Conservation (phyloP, 805 yeast species). For the Candida nanaspora region DNA sequence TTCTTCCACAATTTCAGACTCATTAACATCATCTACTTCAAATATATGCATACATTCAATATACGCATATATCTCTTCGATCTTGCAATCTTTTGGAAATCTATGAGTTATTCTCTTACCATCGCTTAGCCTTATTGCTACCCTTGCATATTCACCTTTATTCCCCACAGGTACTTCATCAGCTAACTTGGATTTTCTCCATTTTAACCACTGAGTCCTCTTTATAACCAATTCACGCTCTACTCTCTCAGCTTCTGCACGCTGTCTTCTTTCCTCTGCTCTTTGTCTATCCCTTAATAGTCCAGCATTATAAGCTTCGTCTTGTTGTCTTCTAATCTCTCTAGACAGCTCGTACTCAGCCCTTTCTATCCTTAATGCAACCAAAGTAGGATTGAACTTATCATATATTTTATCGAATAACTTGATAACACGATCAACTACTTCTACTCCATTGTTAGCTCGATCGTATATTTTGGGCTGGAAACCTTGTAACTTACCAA, state of each 20-base stretch:
- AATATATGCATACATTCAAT: conserved; percentile 42
- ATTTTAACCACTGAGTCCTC: conserved; percentile 36
- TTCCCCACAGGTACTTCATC: conserved; percentile 9
- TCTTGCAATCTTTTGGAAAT: conserved; percentile 35
- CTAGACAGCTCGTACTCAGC: conserved; percentile 53
- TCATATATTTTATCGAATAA: conserved; percentile 32
- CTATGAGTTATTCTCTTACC: conserved; percentile 53
- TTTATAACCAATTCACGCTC: no score
- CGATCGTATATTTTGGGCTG: conserved; percentile 31
- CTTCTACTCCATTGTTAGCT: conserved; percentile 6
- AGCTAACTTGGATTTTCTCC: conserved; percentile 31
- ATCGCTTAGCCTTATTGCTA: conserved; percentile 60
- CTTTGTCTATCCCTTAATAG: conserved; percentile 59
- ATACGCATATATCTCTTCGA: conserved; percentile 65
- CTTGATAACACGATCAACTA: conserved; percentile 24
- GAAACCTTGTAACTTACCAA: conserved; percentile 58
- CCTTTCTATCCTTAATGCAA: conserved; percentile 53
- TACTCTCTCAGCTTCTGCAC: conserved; percentile 13
- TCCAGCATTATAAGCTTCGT: conserved; percentile 66
- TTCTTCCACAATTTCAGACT: conserved; percentile 5
- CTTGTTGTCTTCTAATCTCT: conserved; percentile 62
- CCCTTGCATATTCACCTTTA: conserved; percentile 37
- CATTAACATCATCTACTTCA: conserved; percentile 23
- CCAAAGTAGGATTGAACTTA: conserved; percentile 55
- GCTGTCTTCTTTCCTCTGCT: conserved; percentile 29